A percentile compares a stretch with the other conserved stretches of the same genome.
phyloP scores from a whole-genome alignment of 2,329 filamentous ascomycete genomes.

The Stagonosporopsis rhizophila region DNA sequence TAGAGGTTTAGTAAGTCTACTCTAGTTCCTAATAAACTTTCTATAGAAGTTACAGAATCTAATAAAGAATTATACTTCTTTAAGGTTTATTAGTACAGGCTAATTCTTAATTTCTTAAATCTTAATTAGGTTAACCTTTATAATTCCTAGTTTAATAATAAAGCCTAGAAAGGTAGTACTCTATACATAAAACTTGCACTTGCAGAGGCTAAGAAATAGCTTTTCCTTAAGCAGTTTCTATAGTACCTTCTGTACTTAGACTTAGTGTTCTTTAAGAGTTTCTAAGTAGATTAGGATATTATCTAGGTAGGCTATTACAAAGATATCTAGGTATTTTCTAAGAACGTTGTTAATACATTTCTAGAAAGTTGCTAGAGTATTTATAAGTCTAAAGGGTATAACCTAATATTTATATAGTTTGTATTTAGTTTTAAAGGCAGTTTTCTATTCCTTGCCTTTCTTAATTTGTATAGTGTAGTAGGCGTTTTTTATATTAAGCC shows the following conservation, averaged over 20 bases:
- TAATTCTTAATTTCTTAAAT: neutral
- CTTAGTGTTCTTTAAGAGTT: neutral
- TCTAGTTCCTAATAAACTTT: constrained; percentile 3
- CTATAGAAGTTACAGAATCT: constrained; percentile 9
- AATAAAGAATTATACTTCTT: constrained; percentile 1
- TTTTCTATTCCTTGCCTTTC: neutral
- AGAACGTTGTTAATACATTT: neutral
- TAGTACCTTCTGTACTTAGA: neutral
- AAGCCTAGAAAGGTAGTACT: constrained; percentile 1
- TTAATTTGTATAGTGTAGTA: constrained; percentile 1
- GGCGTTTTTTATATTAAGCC: neutral
- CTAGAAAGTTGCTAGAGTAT: neutral
- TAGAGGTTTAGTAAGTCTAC: neutral
- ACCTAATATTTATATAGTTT: neutral
- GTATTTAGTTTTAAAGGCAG: neutral
- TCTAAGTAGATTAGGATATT: neutral
- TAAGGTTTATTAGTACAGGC: neutral
- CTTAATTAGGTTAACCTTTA: neutral
- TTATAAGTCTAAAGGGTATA: neutral
- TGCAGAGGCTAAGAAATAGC: neutral
- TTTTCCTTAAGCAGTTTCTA: neutral
- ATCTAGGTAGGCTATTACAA: neutral
- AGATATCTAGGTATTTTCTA: neutral
- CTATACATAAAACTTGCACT: constrained; percentile 1
- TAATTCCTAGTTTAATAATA: neutral